Conservation (phyloP, 2,329 filamentous ascomycete genomes). For the Mycosphaerelloides madeirae region DNA sequence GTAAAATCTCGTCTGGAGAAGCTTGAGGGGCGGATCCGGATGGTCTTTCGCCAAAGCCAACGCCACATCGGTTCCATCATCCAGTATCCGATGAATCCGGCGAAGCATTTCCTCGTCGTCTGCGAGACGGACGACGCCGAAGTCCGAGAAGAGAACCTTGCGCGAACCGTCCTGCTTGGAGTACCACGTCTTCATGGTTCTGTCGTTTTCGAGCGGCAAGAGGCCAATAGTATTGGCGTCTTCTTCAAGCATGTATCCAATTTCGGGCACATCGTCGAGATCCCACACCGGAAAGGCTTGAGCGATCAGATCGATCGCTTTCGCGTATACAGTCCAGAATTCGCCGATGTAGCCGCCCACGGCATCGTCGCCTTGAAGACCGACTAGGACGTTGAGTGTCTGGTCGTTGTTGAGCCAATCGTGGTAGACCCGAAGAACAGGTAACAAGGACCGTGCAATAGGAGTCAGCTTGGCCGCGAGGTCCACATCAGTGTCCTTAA, state of each 20-base stretch:
- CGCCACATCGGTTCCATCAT: no score
- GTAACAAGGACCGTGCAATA: constrained; percentile 50
- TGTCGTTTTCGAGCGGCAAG: constrained; percentile 49
- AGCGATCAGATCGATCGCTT: constrained; percentile 55
- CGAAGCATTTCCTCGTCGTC: constrained; percentile 63
- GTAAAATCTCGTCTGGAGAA: constrained; percentile 23
- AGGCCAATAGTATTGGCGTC: constrained; percentile 64
- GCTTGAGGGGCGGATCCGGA: constrained; percentile 21
- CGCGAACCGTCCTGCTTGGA: constrained; percentile 37
- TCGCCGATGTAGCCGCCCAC: constrained; percentile 53
- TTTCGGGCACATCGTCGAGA: constrained; percentile 42
- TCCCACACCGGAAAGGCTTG: constrained; percentile 53
- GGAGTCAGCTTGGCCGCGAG: constrained; percentile 21
- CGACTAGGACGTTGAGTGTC: constrained; percentile 47
- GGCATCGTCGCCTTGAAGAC: constrained; percentile 50
- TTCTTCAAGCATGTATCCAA: constrained; percentile 63
- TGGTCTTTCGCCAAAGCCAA: no score
- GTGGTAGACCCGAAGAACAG: constrained; percentile 62
- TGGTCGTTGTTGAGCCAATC: constrained; percentile 58
- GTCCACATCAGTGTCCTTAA: constrained; percentile 47
- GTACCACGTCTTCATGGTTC: constrained; percentile 39
- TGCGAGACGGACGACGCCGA: constrained; percentile 49
- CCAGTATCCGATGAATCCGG: constrained; percentile 44
- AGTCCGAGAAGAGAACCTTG: constrained; percentile 52
- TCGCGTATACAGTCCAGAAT: constrained; percentile 63